Base-by-base conservation (phyloP, 805 yeast genomes). In the Wickerhamiella shivajii region DNA sequence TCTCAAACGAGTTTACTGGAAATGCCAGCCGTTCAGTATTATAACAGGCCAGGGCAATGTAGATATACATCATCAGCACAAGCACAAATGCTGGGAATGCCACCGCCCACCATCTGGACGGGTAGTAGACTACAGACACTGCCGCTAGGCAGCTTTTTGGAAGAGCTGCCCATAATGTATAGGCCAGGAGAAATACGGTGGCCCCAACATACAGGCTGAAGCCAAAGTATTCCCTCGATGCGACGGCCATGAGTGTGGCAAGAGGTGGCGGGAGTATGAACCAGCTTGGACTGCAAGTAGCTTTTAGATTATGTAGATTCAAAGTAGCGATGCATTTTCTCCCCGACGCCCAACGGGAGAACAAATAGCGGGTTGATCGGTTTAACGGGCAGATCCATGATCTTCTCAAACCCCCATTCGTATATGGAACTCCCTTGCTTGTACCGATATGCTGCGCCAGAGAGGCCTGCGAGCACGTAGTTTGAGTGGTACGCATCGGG, bases 401-500 rank as follows among this genome's bases (percentile, higher is more conserved):
- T 31, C 5, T 6, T 23, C 20, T 24, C 25, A 20, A 46, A 56
- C 18, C 18, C 26, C 45, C 63, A 57, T 33, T 42, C 55, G 18
- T 54, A 56, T 14, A 51, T 49, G 29, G 44, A 41, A 7, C 42
- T 45, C 17, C 50, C 47, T 27, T 43, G 33, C 5, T 23, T 22
- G 43, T 62, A 64, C 12, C 40, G 34, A 44, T 72, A 59, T 43
- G 73, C 78, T 12, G 71, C 60, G 29, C 64, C 57, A 29, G 81
- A 68, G 18, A 87, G 57, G 0, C 98, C 99, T 35, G 77, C 57
- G 2, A 85, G 57, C 0, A 74, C 72, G 51, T 90, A 90, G 50
- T 85, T 83, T 1, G 95, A 76, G 49, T 90, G 99, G 53, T 90
- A 90, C 38, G 75, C 77, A 52, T 90, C 99, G 0, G 90, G 73